Base-by-base conservation (phyloP, 2,329 filamentous ascomycete species). In the Berkeleyomyces rouxiae region DNA sequence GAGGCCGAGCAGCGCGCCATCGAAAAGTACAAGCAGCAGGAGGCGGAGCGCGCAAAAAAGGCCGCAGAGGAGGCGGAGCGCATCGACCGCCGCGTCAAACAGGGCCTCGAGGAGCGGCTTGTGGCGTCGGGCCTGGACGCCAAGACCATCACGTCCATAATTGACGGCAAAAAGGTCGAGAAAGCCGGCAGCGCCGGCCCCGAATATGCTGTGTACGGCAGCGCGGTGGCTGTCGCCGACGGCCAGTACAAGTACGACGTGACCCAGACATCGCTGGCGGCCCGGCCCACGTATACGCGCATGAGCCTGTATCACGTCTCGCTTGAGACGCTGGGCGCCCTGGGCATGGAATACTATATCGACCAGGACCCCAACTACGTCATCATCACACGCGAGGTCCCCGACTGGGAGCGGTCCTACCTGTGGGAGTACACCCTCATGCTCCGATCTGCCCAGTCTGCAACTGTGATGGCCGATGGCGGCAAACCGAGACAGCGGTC, bases 331-430 rank as follows among this genome's bases (percentile, higher is more conserved):
- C 70, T 86, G 63, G 73, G 77, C 58, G 72, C 72, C 13, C 82
- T 79, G 67, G 73, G 76, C 58, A 77, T 85, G 37, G 80, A 84
- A 10, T 85, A 76, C 67, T 78, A 83, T 61, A 70, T 78, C 59
- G 83, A 86, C 66, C 65, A 83, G 77, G 84, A 90, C 68, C 79
- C 82, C 16, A 79, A 84, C 61, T 90, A 82, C 67, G 76, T 90
- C 62, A 72, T 91, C 64, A 86, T 90, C 73, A 87, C 86, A 72
- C 78, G 83, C 63, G 88, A 82, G 82, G 82, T 90, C 60, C 80
- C 82, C 3, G 83, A 89, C 67, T 80, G 81, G 65, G 81, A 89
- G 70, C 87, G 89, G 69, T 81, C 88, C 64, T 75, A 82, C 63
- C 79, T 90, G 58, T 91, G 87, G 79, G 79, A 82, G 51, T 86